Evolutionary conservation across 1,284 basidiomycete species (phyloP), one percentile per base, ranked within the genome.

Genomic region (Pholiota adiposa): DNA sequence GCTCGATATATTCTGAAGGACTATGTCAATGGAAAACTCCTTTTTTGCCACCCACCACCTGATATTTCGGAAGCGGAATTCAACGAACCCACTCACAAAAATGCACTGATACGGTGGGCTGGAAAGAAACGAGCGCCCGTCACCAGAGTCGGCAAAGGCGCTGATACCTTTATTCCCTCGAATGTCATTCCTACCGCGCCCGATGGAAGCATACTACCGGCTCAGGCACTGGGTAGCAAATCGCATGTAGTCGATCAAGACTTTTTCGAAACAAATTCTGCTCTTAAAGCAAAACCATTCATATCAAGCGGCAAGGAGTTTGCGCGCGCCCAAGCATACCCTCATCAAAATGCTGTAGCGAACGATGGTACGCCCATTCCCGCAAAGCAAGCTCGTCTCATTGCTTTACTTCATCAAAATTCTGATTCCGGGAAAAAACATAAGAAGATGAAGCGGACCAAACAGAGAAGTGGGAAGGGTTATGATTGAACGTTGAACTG

Each of bases 1-100:
- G 94, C 97, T 12, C 88, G 97, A 60, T 93, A 93, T 71, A 84
- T 99, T 56, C 83, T 99, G 58, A 99, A 99, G 76, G 97, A 99
- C 77, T 99, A 98, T 70, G 95, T 99, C 63, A 96, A 93, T 67
- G 97, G 94, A 36, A 95, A 94, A 68, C 83, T 99, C 0, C 81
- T 99, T 7, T 98, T 87, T 74, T 93, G 93, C 65, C 93, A 97
- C 63, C 89, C 94, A 18, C 96, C 97, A 8, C 92, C 94, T 0
- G 86, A 79, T 5, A 77, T 87, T 4, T 75, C 85, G 8, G 84
- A 89, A 12, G 83, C 87, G 56, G 80, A 80, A 1, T 99, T 97
- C 80, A 99, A 99, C 75, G 73, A 81, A 50, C 82, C 83, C 51
- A 91, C 89, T 14, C 86, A 92, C 54, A 80, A 86, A 51, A 77